A percentile compares a stretch with the other conserved stretches of the same genome.
These are phyloP conservation scores for Vicia sativa DNA, from an alignment of 306 rosid genomes.

Conservation along the genomic window DNA sequence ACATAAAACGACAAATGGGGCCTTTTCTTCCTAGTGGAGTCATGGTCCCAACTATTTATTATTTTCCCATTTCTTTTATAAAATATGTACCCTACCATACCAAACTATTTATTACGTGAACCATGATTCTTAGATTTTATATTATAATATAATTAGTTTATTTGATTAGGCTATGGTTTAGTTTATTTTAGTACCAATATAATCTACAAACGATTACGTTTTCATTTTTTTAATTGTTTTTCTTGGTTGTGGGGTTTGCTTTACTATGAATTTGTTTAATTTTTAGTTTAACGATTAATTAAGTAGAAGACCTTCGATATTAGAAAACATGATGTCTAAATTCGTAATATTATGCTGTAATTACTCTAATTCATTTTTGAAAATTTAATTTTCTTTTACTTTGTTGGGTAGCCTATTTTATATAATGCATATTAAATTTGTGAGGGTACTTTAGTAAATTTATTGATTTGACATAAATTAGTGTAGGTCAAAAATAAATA, in stretches of 20 bases:
- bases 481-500: too few species aligned
- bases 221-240: not conserved
- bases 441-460: too few species aligned
- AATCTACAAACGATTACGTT: constrained; percentile 6
- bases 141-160: not conserved
- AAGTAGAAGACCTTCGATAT: not conserved
- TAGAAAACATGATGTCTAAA: not conserved
- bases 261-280: not conserved
- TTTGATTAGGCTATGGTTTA: constrained; percentile 20
- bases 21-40: constrained; percentile 45
- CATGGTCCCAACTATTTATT: constrained; percentile 2
- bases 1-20: constrained; percentile 53
- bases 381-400: not conserved
- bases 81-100: not conserved
- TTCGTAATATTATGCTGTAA: not conserved
- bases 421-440: too few species aligned
- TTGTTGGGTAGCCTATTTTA: not conserved
- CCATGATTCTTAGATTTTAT: not conserved
- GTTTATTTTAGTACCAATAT: not conserved
- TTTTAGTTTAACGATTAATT: not conserved
- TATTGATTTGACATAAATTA: too few species aligned
- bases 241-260: constrained; percentile 1
- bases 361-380: not conserved
- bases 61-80: not conserved
- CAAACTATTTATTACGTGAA: constrained; percentile 17